Percentiles rank a stretch among this genome's conserved stretches.
Conservation (phyloP, 352 stramenopile species). For the Globisporangium perplexum region DNA sequence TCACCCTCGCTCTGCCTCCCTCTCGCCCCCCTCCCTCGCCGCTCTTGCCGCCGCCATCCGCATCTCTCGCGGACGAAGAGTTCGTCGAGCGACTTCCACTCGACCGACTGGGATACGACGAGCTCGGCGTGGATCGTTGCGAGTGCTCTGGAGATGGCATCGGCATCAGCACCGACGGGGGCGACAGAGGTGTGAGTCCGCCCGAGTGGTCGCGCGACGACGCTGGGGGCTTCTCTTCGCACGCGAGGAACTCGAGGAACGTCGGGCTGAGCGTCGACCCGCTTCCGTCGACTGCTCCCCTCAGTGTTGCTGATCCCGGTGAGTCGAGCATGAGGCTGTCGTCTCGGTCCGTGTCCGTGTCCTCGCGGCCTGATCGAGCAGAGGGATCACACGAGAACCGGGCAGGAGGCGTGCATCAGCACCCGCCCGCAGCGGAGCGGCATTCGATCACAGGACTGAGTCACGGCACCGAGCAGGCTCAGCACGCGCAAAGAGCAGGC, state of each 20-base stretch:
- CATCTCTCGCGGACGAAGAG: slow-evolving; percentile 7
- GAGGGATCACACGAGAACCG: background rate
- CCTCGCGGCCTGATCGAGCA: background rate
- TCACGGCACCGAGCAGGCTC: background rate
- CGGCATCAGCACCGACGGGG: slow-evolving; percentile 1
- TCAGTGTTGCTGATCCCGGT: slow-evolving; percentile 5
- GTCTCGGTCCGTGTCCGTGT: slow-evolving; percentile 2
- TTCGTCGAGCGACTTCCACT: background rate
- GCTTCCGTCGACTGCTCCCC: slow-evolving; percentile 9
- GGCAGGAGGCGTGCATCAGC: background rate
- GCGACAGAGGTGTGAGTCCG: background rate
- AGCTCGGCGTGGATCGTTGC: background rate
- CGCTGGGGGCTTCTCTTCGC: slow-evolving; percentile 47
- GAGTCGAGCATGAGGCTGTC: slow-evolving; percentile 3
- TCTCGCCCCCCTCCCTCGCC: slow-evolving; percentile 1
- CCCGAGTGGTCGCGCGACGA: background rate
- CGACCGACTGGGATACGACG: slow-evolving; percentile 16
- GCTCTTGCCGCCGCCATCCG: background rate
- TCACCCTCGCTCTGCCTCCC: slow-evolving; percentile 7
- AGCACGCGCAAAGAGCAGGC: background rate
- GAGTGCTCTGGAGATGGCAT: slow-evolving; percentile 9
- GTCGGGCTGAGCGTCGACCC: slow-evolving; percentile 66
- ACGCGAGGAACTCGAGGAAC: slow-evolving; percentile 70
- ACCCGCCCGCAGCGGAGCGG: background rate
- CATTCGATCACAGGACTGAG: background rate